Base-by-base conservation (phyloP, 371 early-diverging fungal genomes). In the Apophysomyces variabilis region DNA sequence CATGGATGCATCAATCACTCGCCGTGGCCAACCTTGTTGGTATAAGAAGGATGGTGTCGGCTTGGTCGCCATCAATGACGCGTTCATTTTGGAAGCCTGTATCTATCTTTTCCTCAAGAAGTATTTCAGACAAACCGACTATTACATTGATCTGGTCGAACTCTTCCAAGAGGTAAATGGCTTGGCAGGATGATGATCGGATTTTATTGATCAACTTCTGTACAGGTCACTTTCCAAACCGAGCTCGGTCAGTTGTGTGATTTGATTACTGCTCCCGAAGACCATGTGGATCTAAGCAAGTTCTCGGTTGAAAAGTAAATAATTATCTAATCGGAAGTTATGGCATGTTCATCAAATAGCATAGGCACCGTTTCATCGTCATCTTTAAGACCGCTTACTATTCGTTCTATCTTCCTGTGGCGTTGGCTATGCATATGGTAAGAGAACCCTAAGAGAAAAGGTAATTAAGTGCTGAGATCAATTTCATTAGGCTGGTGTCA, bases 311-410 rank as follows among this genome's bases (percentile, higher is more conserved):
- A 91, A 65, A 96, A 95, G 92, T 93, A 77, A 71, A 76, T 60
- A 12, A 45, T 35, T 1, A 50, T 18, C 35, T 32, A 16, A 56
- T 32, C 56, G 7, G 35, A 61, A 39, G 14, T 21, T 13, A 5
- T 45, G 14, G 1, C 46, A 13, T 58, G 35, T 26, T 50, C 16
- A 50, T 18, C 21, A 21, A 8, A 21, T 21, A 9, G 21, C 65
- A 7, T 72, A 89, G 90, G 74, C 92, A 98, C 79, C 77, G 88
- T 57, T 95, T 91, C 80, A 98, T 99, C 77, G 96, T 97, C 71
- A 87, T 90, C 65, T 96, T 92, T 89, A 99, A 99, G 87, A 99
- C 99, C 56, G 94, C 96, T n/a, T 96, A 92, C 85, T 99, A 99
- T 85, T 96, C 98, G 41, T 99, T 99, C 88, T 98, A 99, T 80